These are phyloP conservation scores for Apiospora pterosperma DNA, from an alignment of 2,329 filamentous ascomycete genomes.

Conservation along the genomic window DNA sequence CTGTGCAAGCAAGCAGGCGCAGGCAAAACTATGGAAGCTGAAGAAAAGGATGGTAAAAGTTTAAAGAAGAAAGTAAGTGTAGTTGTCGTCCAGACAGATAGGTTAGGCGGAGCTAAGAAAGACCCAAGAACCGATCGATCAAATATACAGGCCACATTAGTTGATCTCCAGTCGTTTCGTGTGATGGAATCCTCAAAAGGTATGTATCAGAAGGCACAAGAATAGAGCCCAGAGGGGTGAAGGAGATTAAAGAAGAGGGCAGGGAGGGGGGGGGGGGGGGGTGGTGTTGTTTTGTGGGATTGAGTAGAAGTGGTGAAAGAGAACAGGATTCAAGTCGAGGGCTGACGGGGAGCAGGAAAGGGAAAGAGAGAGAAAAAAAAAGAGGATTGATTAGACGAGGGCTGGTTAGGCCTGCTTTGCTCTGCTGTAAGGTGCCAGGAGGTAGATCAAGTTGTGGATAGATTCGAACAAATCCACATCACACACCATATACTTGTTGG, in stretches of 20 bases:
- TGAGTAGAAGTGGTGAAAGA: neutral
- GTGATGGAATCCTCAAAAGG: neutral
- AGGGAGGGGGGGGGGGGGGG: neutral
- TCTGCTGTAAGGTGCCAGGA: slow-evolving; percentile 1
- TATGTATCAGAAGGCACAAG: slow-evolving; percentile 3
- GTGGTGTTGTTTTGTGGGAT: neutral
- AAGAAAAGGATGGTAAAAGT: slow-evolving; percentile 3
- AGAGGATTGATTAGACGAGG: neutral
- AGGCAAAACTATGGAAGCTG: slow-evolving; percentile 13
- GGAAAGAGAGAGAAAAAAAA: neutral
- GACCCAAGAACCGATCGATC: slow-evolving; percentile 25
- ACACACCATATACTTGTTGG: neutral
- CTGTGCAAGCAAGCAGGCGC: slow-evolving; percentile 1
- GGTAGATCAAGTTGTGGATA: slow-evolving; percentile 2
- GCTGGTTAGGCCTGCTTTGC: slow-evolving; percentile 1
- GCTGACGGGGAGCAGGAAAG: neutral
- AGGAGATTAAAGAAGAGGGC: slow-evolving; percentile 22
- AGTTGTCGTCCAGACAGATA: slow-evolving; percentile 2
- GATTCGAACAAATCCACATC: slow-evolving; percentile 1
- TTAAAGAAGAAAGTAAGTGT: slow-evolving; percentile 1
- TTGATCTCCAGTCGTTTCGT: slow-evolving; percentile 10
- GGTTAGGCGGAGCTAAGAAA: slow-evolving; percentile 16
- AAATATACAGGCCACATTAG: slow-evolving; percentile 36
- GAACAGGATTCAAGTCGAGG: neutral
- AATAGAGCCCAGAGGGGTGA: slow-evolving; percentile 18